Evolutionary conservation across 208 protist species (phyloP).

Genomic region (Strigomonas culicis): DNA sequence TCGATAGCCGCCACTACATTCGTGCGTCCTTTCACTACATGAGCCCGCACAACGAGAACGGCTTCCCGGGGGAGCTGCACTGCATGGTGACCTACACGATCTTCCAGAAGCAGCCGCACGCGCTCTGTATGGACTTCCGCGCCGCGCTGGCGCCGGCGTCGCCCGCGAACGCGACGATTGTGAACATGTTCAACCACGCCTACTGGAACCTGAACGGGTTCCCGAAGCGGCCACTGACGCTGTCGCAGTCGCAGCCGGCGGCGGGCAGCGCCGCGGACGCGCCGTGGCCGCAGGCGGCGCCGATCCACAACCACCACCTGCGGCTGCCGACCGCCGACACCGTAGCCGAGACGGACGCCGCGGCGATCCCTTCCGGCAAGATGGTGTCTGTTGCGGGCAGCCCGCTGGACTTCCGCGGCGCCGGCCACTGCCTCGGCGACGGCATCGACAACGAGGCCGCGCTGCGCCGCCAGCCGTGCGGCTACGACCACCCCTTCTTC

Average conservation of each 20-base stretch:
- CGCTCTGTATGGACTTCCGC: constrained; percentile 26
- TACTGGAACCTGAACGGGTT: constrained; percentile 69
- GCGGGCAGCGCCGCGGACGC: constrained; percentile 5
- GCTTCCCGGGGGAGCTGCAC: constrained; percentile 33
- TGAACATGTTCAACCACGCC: constrained; percentile 61
- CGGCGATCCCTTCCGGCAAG: constrained; percentile 39
- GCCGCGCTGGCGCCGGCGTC: constrained; percentile 28
- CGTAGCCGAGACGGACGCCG: constrained; percentile 28
- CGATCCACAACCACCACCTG: constrained; percentile 38
- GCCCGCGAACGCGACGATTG: constrained; percentile 28
- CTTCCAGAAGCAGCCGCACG: constrained; percentile 14
- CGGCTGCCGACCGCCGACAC: constrained; percentile 28
- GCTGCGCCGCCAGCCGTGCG: constrained; percentile 42
- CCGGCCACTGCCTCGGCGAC: constrained; percentile 29
- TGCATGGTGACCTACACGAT: constrained; percentile 33
- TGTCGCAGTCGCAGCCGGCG: not conserved
- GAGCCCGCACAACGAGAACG: constrained; percentile 35
- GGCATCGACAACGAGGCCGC: constrained; percentile 25
- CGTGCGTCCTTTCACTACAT: constrained; percentile 20
- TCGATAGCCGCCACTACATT: constrained; percentile 19
- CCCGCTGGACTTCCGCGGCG: constrained; percentile 39
- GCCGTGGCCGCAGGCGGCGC: constrained; percentile 18
- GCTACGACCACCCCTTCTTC: constrained; percentile 51
- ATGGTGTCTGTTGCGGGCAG: constrained; percentile 22
- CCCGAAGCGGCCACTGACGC: constrained; percentile 15